phyloP scores from a whole-genome alignment of 345 rosid species.

The Geranium rotundifolium region DNA sequence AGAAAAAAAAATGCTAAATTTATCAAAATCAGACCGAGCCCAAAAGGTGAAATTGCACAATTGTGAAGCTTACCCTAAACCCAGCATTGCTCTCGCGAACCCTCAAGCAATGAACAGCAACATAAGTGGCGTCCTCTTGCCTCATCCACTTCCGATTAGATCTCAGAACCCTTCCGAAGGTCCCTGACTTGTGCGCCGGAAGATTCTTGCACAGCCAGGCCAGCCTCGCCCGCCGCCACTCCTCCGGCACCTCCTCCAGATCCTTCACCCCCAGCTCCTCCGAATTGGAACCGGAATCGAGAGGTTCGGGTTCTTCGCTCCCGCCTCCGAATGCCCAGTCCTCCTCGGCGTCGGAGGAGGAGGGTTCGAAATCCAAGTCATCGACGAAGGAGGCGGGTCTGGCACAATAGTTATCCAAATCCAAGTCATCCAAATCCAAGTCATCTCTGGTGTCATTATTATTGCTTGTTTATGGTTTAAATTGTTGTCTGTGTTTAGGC shows the following conservation, averaged over 20 bases:
- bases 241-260: slow-evolving; percentile 66
- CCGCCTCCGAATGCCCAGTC: slow-evolving; percentile 10
- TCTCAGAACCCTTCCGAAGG: slow-evolving; percentile 53
- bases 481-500: too few species aligned
- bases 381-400: slow-evolving; percentile 35
- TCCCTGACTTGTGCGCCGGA: slow-evolving; percentile 61
- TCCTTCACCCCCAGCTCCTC: slow-evolving; percentile 51
- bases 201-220: slow-evolving; percentile 91
- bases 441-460: too few species aligned
- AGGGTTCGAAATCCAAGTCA: slow-evolving; percentile 20
- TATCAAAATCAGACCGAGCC: background rate
- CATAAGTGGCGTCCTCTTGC: slow-evolving; percentile 71
- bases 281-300: slow-evolving; percentile 18
- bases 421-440: too few species aligned
- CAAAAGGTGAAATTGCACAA: background rate
- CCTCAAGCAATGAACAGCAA: slow-evolving; percentile 64
- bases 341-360: slow-evolving; percentile 7
- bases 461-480: too few species aligned
- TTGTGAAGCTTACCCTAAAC: slow-evolving; percentile 34
- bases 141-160: slow-evolving; percentile 81
- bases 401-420: too few species aligned
- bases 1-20: too few species aligned
- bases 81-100: slow-evolving; percentile 72
- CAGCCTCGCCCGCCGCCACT: slow-evolving; percentile 74
- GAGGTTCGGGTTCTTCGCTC: slow-evolving; percentile 2